phyloP scores from a whole-genome alignment of 495 filamentous ascomycete genomes.

The Penicillium goetzii region DNA sequence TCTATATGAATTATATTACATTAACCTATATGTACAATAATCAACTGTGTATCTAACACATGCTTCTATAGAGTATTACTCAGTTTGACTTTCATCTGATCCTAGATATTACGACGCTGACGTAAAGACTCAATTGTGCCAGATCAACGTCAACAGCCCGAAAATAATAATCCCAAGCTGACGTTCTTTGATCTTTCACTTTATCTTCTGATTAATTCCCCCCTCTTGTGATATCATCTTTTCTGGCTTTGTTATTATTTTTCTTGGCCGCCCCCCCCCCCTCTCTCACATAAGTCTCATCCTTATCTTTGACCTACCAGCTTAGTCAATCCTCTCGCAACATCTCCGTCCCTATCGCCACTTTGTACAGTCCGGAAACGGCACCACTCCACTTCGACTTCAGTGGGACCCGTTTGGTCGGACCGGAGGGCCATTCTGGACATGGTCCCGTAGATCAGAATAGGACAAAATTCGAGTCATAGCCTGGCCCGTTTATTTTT shows the following conservation, averaged over 20 bases:
- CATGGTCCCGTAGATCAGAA: constrained; percentile 35
- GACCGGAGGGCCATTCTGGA: constrained; percentile 36
- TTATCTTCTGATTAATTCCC: neutral
- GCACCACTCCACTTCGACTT: constrained; percentile 29
- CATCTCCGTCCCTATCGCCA: constrained; percentile 24
- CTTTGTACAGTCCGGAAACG: constrained; percentile 27
- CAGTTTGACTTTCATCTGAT: constrained; percentile 17
- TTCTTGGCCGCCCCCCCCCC: too few species aligned
- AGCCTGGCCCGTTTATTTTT: constrained; percentile 21
- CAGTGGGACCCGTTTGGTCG: constrained; percentile 35
- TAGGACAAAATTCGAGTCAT: constrained; percentile 20
- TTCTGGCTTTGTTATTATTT: neutral
- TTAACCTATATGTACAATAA: too few species aligned
- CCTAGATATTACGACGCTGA: constrained; percentile 22
- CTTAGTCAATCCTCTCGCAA: constrained; percentile 22
- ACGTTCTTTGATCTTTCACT: neutral
- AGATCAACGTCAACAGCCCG: constrained; percentile 7
- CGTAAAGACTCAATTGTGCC: constrained; percentile 21
- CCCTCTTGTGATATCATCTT: neutral
- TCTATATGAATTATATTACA: neutral
- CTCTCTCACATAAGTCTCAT: neutral
- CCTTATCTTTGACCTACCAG: constrained; percentile 10
- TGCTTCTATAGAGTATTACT: constrained; percentile 4
- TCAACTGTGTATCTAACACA: too few species aligned
- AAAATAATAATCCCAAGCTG: neutral